These are phyloP conservation scores for Clonostachys rosea DNA, from an alignment of 2,329 filamentous ascomycete genomes.

Conservation along the genomic window DNA sequence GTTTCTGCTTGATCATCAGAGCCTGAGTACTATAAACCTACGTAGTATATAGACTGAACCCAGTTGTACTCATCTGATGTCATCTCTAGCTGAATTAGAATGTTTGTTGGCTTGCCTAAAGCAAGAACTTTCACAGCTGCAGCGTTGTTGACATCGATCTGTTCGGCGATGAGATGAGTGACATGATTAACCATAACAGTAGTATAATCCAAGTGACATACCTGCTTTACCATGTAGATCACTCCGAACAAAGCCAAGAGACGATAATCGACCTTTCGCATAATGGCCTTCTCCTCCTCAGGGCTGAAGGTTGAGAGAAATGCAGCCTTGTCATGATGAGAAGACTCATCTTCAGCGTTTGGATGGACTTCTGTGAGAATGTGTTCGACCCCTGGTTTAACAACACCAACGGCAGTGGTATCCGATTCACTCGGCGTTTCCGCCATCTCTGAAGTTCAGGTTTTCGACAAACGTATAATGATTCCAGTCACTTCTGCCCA, in stretches of 20 bases:
- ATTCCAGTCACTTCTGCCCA: too few relatives aligned
- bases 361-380: too few relatives aligned
- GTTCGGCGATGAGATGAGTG: neutral
- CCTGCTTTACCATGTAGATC: neutral
- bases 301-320: neutral
- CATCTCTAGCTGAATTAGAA: neutral
- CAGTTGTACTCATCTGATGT: neutral
- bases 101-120: neutral
- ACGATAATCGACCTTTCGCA: neutral
- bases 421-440: too few relatives aligned
- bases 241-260: neutral
- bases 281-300: neutral
- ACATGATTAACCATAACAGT: neutral
- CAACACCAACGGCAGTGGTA: too few relatives aligned
- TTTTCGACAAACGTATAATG: too few relatives aligned
- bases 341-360: too few relatives aligned
- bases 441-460: too few relatives aligned
- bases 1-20: too few relatives aligned
- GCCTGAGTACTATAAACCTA: neutral
- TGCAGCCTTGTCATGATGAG: too few relatives aligned
- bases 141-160: neutral
- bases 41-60: neutral
- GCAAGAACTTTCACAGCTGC: neutral
- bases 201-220: neutral
- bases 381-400: too few relatives aligned